Percentiles rank a stretch among this genome's conserved stretches.
Evolutionary conservation across 495 filamentous ascomycete species (phyloP).

Genomic region (Xeromyces bisporus): DNA sequence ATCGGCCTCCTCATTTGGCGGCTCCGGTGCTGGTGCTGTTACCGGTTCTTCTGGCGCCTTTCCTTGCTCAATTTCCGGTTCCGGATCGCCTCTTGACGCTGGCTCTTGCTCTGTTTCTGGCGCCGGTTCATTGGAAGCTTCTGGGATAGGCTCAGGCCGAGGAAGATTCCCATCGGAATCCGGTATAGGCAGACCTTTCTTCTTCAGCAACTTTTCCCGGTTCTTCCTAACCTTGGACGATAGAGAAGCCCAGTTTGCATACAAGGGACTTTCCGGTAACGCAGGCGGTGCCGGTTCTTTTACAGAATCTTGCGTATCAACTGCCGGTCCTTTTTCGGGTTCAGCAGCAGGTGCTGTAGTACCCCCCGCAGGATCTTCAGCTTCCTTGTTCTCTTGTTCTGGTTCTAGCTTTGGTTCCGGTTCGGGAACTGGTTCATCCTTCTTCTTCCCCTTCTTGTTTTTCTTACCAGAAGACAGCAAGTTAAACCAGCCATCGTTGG

Average conservation of each 20-base stretch:
- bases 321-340: not conserved
- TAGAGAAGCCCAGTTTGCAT: slow-evolving; percentile 18
- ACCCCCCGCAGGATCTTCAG: no score
- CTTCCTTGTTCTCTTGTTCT: slow-evolving; percentile 1
- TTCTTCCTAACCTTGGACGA: slow-evolving; percentile 25
- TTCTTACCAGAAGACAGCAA: not conserved
- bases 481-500: not conserved
- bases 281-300: slow-evolving; percentile 12
- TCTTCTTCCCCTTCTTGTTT: not conserved
- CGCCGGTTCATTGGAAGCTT: slow-evolving; percentile 2
- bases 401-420: slow-evolving; percentile 3
- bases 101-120: no score
- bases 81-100: slow-evolving; percentile 8
- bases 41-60: slow-evolving; percentile 3
- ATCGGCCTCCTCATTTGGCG: slow-evolving; percentile 11
- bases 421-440: not conserved
- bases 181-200: slow-evolving; percentile 21
- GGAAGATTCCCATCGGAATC: slow-evolving; percentile 15
- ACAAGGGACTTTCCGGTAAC: slow-evolving; percentile 20
- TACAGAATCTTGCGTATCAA: slow-evolving; percentile 12
- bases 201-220: slow-evolving; percentile 18
- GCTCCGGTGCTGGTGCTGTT: slow-evolving; percentile 6
- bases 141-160: slow-evolving; percentile 7
- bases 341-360: no score
- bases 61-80: slow-evolving; percentile 6